A percentile compares a stretch with the other conserved stretches of the same genome.
Evolutionary conservation across 2,329 filamentous ascomycete species (phyloP).

Genomic region (Fusarium sp.): DNA sequence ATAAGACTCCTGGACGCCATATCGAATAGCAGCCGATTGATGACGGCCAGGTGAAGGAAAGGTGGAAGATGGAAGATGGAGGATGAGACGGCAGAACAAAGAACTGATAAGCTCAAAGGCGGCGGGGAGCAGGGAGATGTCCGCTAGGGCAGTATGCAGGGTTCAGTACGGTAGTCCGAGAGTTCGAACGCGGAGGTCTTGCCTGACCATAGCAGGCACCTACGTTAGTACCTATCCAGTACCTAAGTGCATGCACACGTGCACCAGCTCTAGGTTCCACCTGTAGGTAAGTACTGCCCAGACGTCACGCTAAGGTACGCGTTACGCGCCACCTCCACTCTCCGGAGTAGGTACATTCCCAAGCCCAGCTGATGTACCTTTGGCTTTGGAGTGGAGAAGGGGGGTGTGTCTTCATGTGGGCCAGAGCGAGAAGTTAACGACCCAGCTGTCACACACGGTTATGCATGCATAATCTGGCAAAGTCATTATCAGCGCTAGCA

Average conservation of each 20-base stretch:
- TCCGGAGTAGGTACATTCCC: neutral
- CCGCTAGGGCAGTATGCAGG: constrained; percentile 8
- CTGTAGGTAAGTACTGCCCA: neutral
- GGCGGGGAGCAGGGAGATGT: constrained; percentile 28
- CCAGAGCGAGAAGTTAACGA: neutral
- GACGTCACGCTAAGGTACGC: neutral
- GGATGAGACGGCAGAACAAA: constrained; percentile 30
- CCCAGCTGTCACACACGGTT: constrained; percentile 13
- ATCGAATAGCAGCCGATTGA: constrained; percentile 16
- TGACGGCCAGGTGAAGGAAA: constrained; percentile 1
- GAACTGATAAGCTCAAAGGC: constrained; percentile 35
- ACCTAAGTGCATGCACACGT: constrained; percentile 1
- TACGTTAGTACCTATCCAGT: neutral
- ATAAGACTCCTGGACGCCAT: constrained; percentile 81
- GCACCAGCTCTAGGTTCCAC: constrained; percentile 3
- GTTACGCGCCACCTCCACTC: constrained; percentile 14
- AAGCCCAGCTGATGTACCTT: constrained; percentile 8
- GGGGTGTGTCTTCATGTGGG: neutral
- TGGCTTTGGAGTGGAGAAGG: constrained; percentile 3
- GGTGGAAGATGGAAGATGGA: neutral
- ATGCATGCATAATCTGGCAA: neutral
- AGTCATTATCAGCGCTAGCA: neutral
- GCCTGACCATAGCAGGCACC: constrained; percentile 15
- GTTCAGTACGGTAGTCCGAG: neutral
- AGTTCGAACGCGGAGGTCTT: constrained; percentile 18